A percentile compares a stretch with the other conserved stretches of the same genome.
phyloP scores from a whole-genome alignment of 2,329 filamentous ascomycete species.

The Alternaria hordeiaustralica region DNA sequence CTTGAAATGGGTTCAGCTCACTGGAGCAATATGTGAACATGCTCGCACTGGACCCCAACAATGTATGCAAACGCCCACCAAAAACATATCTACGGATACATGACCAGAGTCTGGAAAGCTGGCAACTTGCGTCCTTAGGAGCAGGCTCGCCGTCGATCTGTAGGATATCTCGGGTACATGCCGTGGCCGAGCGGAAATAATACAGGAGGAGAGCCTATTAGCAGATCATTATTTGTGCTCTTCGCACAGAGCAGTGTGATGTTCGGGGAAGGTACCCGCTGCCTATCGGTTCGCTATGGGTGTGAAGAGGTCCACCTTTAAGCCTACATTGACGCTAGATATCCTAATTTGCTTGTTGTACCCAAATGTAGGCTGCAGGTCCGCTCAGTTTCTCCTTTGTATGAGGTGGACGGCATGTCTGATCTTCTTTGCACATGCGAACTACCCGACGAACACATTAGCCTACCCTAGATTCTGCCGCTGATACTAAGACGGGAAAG shows the following conservation, averaged over 20 bases:
- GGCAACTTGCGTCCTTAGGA: background rate
- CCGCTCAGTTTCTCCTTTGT: background rate
- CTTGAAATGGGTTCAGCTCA: background rate
- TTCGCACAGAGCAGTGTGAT: background rate
- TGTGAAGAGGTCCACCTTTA: background rate
- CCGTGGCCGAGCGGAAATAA: background rate
- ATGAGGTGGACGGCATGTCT: background rate
- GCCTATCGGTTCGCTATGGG: background rate
- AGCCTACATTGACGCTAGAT: background rate
- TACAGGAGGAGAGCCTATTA: background rate
- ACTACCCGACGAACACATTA: background rate
- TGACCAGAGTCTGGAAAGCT: background rate
- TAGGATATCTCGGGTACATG: background rate
- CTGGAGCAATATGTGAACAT: background rate
- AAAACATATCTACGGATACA: background rate
- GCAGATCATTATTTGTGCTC: background rate
- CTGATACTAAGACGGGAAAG: background rate
- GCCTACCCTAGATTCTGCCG: background rate
- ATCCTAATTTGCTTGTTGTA: background rate
- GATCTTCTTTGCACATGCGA: background rate
- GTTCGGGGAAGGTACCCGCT: background rate
- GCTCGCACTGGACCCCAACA: background rate
- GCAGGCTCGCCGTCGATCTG: background rate
- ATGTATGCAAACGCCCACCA: background rate
- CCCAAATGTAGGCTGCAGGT: background rate